Evolutionary conservation across 305 asterid species (phyloP).

Genomic region (Fraxinus ornus): DNA sequence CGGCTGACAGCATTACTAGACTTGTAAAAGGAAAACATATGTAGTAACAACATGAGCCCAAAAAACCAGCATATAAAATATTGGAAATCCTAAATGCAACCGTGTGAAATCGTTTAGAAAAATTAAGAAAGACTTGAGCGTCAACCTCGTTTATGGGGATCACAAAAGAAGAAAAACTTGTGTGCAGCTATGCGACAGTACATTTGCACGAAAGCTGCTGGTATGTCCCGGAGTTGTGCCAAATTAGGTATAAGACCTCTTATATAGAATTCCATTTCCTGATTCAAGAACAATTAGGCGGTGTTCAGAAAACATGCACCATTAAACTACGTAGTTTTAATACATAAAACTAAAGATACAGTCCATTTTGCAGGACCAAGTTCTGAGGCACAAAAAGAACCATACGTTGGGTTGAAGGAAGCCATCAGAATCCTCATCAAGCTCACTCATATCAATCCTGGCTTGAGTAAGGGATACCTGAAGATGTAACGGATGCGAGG

Average conservation of each 20-base stretch:
- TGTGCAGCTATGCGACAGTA: slow-evolving; percentile 99
- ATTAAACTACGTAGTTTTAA: slow-evolving; percentile 15
- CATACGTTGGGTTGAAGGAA: slow-evolving; percentile 95
- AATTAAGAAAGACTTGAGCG: slow-evolving; percentile 13
- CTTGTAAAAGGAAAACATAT: neutral
- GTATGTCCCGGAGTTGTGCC: slow-evolving; percentile 97
- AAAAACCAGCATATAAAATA: neutral
- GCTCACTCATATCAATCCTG: slow-evolving; percentile 99
- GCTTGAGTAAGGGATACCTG: slow-evolving; percentile 99
- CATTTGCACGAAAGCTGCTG: slow-evolving; percentile 91
- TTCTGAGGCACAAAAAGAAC: slow-evolving; percentile 29
- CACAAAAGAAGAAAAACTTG: slow-evolving; percentile 98
- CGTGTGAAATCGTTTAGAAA: neutral
- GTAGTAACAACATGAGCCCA: neutral
- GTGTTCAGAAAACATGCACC: slow-evolving; percentile 20
- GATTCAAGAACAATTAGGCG: slow-evolving; percentile 4
- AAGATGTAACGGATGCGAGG: slow-evolving; percentile 10
- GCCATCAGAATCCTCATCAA: slow-evolving; percentile 99
- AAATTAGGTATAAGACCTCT: slow-evolving; percentile 96
- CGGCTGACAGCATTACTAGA: neutral
- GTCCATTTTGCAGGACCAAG: slow-evolving; percentile 17
- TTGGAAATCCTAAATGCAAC: neutral
- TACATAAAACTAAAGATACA: neutral
- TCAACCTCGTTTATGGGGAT: slow-evolving; percentile 96
- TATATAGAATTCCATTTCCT: slow-evolving; percentile 98